These are phyloP conservation scores for Ceriops decandra DNA, from an alignment of 345 rosid genomes.

Conservation along the genomic window DNA sequence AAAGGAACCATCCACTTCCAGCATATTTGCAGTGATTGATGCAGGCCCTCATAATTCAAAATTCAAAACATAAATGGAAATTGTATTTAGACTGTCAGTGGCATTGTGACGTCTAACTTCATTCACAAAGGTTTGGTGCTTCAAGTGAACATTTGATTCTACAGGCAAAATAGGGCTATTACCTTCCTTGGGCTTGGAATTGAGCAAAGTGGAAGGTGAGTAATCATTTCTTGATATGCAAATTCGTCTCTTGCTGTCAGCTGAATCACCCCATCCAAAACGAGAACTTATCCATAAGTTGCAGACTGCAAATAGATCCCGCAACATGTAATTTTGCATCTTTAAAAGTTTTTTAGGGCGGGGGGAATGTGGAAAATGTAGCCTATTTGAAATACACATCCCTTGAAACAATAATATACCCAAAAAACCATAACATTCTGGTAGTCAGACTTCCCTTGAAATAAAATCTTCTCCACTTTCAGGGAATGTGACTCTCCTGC, in stretches of 20 bases:
- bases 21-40: no score
- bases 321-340: background rate
- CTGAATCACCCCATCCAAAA: conserved; percentile 94
- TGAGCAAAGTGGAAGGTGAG: conserved; percentile 93
- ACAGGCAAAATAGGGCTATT: background rate
- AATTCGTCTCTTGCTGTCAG: conserved; percentile 96
- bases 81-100: no score
- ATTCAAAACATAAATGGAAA: background rate
- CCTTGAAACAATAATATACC: conserved; percentile 39
- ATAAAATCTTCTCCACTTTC: conserved; percentile 75
- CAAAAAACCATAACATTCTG: conserved; percentile 84
- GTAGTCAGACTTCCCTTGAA: conserved; percentile 82
- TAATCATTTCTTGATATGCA: conserved; percentile 98
- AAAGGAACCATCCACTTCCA: background rate
- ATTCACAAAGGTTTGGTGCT: no score
- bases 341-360: background rate
- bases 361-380: no score
- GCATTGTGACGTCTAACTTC: no score
- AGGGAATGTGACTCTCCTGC: conserved; percentile 95
- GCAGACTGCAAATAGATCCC: no score
- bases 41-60: background rate
- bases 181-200: conserved; percentile 90
- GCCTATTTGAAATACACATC: background rate
- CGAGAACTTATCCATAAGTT: conserved; percentile 87
- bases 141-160: no score